Conservation (phyloP, 176 grass and related monocot species). For the Paspalum vaginatum region DNA sequence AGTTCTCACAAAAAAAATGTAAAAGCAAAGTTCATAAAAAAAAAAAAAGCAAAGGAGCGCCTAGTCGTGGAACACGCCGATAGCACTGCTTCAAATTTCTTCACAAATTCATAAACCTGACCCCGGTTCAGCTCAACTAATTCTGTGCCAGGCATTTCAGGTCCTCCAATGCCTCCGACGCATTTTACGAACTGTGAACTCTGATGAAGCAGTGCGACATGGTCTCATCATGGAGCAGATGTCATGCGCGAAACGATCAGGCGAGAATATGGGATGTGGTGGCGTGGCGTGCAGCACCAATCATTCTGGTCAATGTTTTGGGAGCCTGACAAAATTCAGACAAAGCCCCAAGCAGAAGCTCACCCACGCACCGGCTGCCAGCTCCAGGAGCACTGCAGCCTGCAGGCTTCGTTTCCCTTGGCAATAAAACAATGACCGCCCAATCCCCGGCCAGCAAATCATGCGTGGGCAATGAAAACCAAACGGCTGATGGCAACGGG, state of each 20-base stretch:
- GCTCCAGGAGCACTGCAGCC: not conserved
- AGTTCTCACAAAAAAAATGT: not conserved
- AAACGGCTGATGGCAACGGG: conserved; percentile 40
- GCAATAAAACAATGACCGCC: conserved; percentile 46
- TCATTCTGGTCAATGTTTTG: conserved; percentile 23
- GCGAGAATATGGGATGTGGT: not conserved
- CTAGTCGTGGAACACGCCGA: not conserved
- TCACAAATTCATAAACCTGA: not conserved
- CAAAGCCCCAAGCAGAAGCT: not conserved
- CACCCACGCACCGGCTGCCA: conserved; percentile 11
- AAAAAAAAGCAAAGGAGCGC: not conserved
- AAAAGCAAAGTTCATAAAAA: conserved; percentile 3
- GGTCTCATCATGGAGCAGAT: conserved; percentile 37
- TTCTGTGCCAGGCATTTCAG: not conserved
- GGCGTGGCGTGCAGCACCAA: conserved; percentile 23
- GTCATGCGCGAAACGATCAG: conserved; percentile 7
- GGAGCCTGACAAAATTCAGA: not conserved
- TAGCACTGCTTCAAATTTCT: not conserved
- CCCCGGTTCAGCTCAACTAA: not conserved
- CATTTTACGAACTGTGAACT: not conserved
- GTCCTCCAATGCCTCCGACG: not conserved
- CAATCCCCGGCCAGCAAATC: conserved; percentile 46
- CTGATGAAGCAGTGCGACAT: not conserved
- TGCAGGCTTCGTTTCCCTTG: not conserved
- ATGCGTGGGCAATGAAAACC: conserved; percentile 35